These are phyloP conservation scores for Macrophomina tecta DNA, from an alignment of 2,329 filamentous ascomycete species.

Conservation along the genomic window DNA sequence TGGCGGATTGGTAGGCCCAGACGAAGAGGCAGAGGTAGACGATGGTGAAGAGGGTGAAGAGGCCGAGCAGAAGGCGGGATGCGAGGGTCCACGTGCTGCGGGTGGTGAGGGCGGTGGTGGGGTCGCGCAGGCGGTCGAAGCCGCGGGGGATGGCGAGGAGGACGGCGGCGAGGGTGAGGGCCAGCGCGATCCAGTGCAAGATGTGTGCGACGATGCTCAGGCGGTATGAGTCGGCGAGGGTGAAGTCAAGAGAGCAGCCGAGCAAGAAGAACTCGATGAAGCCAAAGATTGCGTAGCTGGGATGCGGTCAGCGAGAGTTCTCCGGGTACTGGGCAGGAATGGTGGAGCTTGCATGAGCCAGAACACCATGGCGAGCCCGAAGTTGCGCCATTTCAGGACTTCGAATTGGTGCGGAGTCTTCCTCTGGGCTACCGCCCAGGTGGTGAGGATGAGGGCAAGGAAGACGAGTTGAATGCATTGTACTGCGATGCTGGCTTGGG, in stretches of 20 bases:
- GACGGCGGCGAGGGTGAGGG: neutral
- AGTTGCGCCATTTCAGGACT: slow-evolving; percentile 4
- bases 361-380: neutral
- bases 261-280: neutral
- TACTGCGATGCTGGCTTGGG: neutral
- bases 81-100: neutral
- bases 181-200: neutral
- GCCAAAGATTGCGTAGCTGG: neutral
- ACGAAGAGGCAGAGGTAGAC: neutral
- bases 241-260: neutral
- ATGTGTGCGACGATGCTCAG: neutral
- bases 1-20: slow-evolving; percentile 8
- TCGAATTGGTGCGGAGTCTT: neutral
- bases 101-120: neutral
- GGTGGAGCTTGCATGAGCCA: neutral
- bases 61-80: neutral
- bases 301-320: neutral
- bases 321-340: neutral
- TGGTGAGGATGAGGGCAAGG: neutral
- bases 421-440: neutral
- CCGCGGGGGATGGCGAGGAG: neutral
- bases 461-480: neutral
- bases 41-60: neutral
- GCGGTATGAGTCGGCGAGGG: neutral
- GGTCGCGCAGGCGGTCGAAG: neutral